Conservation (phyloP, 225 moss, liverwort and hornwort genomes). For the Ulota crispa region DNA sequence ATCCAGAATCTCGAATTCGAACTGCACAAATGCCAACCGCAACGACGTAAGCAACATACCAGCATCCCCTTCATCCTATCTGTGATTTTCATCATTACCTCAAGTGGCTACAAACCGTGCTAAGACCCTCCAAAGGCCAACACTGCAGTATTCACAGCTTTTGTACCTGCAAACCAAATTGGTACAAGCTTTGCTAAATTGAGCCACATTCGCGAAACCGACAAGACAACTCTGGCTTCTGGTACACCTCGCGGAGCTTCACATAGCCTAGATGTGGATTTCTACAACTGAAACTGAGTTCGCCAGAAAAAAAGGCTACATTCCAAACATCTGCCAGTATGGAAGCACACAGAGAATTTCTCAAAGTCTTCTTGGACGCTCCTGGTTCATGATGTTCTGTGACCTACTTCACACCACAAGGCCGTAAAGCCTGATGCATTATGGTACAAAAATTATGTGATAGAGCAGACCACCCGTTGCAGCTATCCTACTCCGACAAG, state of each 20-base stretch:
- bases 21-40: slow-evolving; percentile 42
- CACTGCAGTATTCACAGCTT: too few relatives aligned
- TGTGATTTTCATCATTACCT: too few relatives aligned
- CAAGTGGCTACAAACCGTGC: too few relatives aligned
- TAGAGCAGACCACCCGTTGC: not conserved
- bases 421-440: slow-evolving; percentile 15
- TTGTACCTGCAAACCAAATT: too few relatives aligned
- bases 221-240: not conserved
- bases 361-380: slow-evolving; percentile 10
- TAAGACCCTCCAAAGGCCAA: too few relatives aligned
- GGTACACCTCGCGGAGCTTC: not conserved
- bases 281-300: not conserved
- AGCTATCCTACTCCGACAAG: not conserved
- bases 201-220: too few relatives aligned
- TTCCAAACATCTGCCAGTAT: not conserved
- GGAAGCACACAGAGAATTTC: not conserved
- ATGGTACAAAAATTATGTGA: not conserved
- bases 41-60: too few relatives aligned
- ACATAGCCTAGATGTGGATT: not conserved
- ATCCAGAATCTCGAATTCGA: slow-evolving; percentile 64
- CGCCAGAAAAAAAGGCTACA: too few relatives aligned
- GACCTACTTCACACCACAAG: slow-evolving; percentile 12
- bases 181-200: too few relatives aligned
- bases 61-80: not conserved
- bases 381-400: slow-evolving; percentile 12